Evolutionary conservation across 75 land plant genomes (phyloP).

Genomic region (Chamaecyparis obtusa): DNA sequence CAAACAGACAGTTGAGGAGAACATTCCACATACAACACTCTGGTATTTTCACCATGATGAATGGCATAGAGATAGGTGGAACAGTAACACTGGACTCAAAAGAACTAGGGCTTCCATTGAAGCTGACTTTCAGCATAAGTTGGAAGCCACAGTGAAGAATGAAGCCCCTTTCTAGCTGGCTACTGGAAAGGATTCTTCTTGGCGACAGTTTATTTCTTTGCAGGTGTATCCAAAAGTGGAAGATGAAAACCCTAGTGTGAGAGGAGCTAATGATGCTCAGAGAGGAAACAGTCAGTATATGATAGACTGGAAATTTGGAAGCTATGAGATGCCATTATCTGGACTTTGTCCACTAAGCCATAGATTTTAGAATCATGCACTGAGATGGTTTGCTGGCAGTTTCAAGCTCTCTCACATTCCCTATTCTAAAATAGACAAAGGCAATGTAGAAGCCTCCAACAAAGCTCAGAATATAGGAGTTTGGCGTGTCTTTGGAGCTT

Average conservation of each 20-base stretch:
- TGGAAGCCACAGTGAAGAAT: not conserved
- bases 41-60: not conserved
- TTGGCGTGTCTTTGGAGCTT: not conserved
- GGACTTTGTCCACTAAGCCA: not conserved
- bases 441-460: not conserved
- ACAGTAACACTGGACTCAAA: not conserved
- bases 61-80: not conserved
- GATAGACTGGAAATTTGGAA: not conserved
- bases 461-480: not conserved
- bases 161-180: not conserved
- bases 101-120: not conserved
- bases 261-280: not conserved
- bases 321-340: not conserved
- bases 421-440: not conserved
- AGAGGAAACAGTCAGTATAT: not conserved
- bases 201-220: not conserved
- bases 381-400: not conserved
- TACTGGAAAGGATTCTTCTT: not conserved
- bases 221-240: not conserved
- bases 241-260: not conserved
- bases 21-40: not conserved
- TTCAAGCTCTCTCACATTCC: not conserved
- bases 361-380: not conserved
- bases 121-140: not conserved
- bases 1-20: not conserved